Evolutionary conservation across 2,329 filamentous ascomycete genomes (phyloP).

Genomic region (Diaporthe aspalathi): DNA sequence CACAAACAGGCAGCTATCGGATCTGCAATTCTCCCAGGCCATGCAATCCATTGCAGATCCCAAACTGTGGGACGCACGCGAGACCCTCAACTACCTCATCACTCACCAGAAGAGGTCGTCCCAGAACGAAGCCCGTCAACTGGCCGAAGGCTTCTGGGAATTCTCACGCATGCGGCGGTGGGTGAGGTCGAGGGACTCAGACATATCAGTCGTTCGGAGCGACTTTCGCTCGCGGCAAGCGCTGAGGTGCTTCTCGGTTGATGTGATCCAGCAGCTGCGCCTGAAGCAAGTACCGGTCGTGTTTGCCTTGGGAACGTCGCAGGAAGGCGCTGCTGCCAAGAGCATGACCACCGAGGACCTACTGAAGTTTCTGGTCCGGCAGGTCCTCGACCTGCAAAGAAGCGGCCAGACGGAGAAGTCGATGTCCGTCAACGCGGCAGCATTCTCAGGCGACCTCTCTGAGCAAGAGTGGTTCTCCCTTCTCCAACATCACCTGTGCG

Average conservation of each 20-base stretch:
- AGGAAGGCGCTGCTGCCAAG: not conserved
- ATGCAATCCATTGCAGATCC: not conserved
- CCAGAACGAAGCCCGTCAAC: not conserved
- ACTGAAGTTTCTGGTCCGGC: not conserved
- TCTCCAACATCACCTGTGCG: not conserved
- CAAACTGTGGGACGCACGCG: not conserved
- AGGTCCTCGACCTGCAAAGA: not conserved
- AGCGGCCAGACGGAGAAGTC: not conserved
- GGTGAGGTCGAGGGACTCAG: not conserved
- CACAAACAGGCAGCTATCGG: not conserved
- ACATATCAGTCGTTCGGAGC: not conserved
- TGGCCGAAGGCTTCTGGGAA: not conserved
- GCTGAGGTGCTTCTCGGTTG: not conserved
- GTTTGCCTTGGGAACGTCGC: not conserved
- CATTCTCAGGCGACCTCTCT: not conserved
- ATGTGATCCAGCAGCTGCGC: constrained; percentile 2
- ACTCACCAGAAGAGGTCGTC: not conserved
- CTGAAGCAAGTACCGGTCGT: not conserved
- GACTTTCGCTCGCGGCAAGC: not conserved
- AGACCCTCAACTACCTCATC: not conserved
- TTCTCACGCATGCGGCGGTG: not conserved
- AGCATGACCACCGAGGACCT: not conserved
- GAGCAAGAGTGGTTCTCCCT: not conserved
- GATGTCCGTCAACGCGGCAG: not conserved
- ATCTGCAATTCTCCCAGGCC: not conserved